Percentiles rank a stretch among this genome's conserved stretches.
Evolutionary conservation across 164 flowering plant genomes (phyloP).

Genomic region (Amborella trichopoda): DNA sequence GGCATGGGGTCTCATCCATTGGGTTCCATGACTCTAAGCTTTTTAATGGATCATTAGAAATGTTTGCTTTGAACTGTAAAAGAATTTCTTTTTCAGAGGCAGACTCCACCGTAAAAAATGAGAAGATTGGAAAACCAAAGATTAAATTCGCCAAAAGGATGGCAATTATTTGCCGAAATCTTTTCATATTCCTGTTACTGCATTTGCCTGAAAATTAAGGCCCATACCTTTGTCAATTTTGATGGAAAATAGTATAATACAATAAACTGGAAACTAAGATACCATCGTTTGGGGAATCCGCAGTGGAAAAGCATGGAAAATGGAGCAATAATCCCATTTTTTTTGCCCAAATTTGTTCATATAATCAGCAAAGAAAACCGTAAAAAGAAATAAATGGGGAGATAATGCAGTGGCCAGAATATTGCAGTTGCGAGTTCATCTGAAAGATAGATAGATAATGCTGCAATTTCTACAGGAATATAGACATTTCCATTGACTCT

Average conservation of each 20-base stretch:
- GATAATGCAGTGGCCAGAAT: too few relatives aligned
- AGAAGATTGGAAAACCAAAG: not conserved
- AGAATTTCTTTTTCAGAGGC: conserved; percentile 64
- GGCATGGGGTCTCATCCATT: conserved; percentile 33
- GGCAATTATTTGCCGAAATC: conserved; percentile 4
- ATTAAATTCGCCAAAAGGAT: conserved; percentile 6
- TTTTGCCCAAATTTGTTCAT: not conserved
- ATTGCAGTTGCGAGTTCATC: too few relatives aligned
- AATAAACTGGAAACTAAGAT: too few relatives aligned
- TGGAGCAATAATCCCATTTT: not conserved
- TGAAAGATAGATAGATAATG: too few relatives aligned
- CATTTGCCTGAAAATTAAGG: too few relatives aligned
- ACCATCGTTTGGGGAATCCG: too few relatives aligned
- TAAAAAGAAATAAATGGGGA: too few relatives aligned
- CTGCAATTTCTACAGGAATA: too few relatives aligned
- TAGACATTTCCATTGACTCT: too few relatives aligned
- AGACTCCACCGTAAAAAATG: conserved; percentile 7
- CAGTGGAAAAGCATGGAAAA: not conserved
- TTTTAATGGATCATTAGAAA: conserved; percentile 56
- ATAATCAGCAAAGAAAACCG: not conserved
- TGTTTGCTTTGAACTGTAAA: conserved; percentile 65
- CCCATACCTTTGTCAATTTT: too few relatives aligned
- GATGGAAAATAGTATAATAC: too few relatives aligned
- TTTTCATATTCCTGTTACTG: conserved; percentile 40
- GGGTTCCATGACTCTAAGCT: conserved; percentile 54